Evolutionary conservation across 371 early-diverging fungal genomes (phyloP).

Genomic region (Parasitella parasitica): DNA sequence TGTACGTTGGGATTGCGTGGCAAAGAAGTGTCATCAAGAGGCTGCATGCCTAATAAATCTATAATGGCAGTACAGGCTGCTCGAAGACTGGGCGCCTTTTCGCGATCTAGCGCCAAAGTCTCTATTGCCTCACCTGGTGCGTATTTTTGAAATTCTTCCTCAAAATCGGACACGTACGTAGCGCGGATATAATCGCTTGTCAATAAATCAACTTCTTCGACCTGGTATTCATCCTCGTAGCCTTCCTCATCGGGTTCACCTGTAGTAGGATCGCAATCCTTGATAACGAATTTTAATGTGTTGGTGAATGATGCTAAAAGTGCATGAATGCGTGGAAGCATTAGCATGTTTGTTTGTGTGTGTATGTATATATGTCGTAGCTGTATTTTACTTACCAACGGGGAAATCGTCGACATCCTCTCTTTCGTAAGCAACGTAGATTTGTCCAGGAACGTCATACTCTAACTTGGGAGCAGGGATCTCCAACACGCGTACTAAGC

Average conservation of each 20-base stretch:
- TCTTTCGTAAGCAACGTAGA: slow-evolving; percentile 83
- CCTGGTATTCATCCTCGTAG: slow-evolving; percentile 92
- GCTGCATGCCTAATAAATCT: slow-evolving; percentile 85
- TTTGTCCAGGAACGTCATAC: slow-evolving; percentile 76
- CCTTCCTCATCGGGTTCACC: slow-evolving; percentile 91
- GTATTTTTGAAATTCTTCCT: slow-evolving; percentile 75
- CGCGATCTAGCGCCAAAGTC: slow-evolving; percentile 75
- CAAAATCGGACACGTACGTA: slow-evolving; percentile 56
- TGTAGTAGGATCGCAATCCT: slow-evolving; percentile 94
- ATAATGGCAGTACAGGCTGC: slow-evolving; percentile 68
- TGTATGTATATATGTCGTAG: not conserved
- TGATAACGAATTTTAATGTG: slow-evolving; percentile 87
- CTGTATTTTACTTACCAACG: slow-evolving; percentile 33
- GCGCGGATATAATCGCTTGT: slow-evolving; percentile 90
- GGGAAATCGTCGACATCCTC: slow-evolving; percentile 59
- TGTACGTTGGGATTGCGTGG: slow-evolving; percentile 83
- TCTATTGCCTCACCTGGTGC: slow-evolving; percentile 77
- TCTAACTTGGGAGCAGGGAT: slow-evolving; percentile 71
- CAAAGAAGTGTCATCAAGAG: slow-evolving; percentile 69
- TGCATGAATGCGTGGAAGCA: too few species aligned
- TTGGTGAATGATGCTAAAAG: slow-evolving; percentile 78
- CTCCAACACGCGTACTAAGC: slow-evolving; percentile 53
- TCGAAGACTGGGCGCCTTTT: slow-evolving; percentile 66
- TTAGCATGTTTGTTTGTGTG: not conserved
- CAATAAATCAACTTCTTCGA: slow-evolving; percentile 85